Conservation (phyloP, 306 rosid species). For the Prunus salicina region DNA sequence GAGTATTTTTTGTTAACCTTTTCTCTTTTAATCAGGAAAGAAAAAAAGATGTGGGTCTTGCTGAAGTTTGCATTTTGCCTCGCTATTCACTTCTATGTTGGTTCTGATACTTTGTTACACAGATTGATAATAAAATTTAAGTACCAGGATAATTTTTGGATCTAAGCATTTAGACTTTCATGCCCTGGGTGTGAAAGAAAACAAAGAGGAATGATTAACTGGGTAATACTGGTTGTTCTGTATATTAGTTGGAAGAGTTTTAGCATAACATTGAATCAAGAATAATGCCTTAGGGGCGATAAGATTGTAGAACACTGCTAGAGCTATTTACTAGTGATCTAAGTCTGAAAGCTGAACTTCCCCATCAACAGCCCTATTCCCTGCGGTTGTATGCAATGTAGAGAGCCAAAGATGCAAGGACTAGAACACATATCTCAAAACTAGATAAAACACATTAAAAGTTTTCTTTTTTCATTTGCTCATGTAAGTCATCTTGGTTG, state of each 20-base stretch:
- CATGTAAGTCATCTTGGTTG: neutral
- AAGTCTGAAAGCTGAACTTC: neutral
- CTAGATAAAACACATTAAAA: neutral
- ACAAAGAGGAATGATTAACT: neutral
- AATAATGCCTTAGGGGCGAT: neutral
- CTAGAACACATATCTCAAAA: neutral
- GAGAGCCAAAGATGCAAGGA: neutral
- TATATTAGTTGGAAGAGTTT: neutral
- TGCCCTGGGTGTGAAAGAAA: neutral
- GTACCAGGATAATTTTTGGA: neutral
- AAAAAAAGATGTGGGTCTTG: neutral
- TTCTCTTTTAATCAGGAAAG: neutral
- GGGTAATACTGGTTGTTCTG: neutral
- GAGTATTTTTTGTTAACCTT: neutral
- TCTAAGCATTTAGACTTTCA: neutral
- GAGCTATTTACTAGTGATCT: neutral
- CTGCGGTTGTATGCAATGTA: neutral
- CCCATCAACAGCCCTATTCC: neutral
- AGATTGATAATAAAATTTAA: neutral
- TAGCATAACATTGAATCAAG: neutral
- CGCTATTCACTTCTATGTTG: neutral
- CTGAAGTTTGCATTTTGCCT: neutral
- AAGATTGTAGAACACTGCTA: neutral
- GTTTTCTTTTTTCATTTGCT: neutral
- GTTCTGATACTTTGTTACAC: neutral